Conservation (phyloP, 169 alveolate genomes). For the Plasmodium malariae region DNA sequence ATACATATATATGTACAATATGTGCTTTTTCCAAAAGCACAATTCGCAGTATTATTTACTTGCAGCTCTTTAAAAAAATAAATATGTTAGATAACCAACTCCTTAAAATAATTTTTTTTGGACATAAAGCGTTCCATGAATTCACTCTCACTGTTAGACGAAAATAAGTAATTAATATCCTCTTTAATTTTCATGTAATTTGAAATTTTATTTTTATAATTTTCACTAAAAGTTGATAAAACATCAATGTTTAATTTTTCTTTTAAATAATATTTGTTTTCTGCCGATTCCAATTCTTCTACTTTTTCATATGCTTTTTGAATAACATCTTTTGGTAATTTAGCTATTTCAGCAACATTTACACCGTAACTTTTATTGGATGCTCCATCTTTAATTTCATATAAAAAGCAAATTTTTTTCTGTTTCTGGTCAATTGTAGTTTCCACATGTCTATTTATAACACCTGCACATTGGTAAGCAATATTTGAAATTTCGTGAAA, state of each 20-base stretch:
- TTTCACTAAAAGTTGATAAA: conserved; percentile 25
- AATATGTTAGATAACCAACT: conserved; percentile 20
- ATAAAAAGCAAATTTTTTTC: conserved; percentile 87
- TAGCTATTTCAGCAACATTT: conserved; percentile 94
- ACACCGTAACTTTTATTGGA: conserved; percentile 95
- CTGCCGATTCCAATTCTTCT: conserved; percentile 74
- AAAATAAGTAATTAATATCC: conserved; percentile 46
- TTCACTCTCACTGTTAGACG: conserved; percentile 33
- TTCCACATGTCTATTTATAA: conserved; percentile 90
- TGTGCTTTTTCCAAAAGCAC: background rate
- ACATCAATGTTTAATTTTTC: conserved; percentile 70
- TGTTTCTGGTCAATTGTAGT: conserved; percentile 79
- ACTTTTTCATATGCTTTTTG: conserved; percentile 75
- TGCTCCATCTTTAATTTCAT: conserved; percentile 93
- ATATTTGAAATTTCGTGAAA: conserved; percentile 97
- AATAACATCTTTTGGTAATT: conserved; percentile 90
- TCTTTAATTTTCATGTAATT: conserved; percentile 71
- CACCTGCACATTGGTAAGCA: conserved; percentile 91
- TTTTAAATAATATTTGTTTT: conserved; percentile 69
- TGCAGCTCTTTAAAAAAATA: no score
- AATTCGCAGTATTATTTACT: no score
- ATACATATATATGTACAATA: background rate
- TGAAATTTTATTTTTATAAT: conserved; percentile 64
- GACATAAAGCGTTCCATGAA: conserved; percentile 57
- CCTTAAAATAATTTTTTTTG: conserved; percentile 57